Base-by-base conservation (phyloP, 352 stramenopile genomes). In the Globisporangium uncinulatum region DNA sequence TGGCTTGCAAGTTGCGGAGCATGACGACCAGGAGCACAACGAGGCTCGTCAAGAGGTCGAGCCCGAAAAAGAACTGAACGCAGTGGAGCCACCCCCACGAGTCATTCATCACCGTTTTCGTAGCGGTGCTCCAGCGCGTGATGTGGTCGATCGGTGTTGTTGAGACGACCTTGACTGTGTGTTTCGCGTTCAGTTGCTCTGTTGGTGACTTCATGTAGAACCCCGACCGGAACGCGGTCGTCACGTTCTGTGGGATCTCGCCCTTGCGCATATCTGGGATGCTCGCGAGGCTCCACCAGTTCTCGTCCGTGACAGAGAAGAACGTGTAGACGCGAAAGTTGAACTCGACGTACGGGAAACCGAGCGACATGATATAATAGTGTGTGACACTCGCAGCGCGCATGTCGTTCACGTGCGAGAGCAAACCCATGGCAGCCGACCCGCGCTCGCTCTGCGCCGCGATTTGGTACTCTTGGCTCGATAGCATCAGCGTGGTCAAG, bases 71-170 rank as follows among this genome's bases (percentile, higher is more conserved):
- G n/a, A 81, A 20, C 31, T 83, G 74, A 34, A 83, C 57, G 8
- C 60, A 53, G 34, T 83, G 74, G 1, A 74, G 56, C 74, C 74
- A 84, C 0, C 69, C 66, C 71, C 74, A 84, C 6, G 69, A 71
- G 37, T 84, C 68, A n/a, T 65, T 44, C 21, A 76, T 59, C 0
- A 67, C 9, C 24, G 24, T 1, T 29, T 29, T 29, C 24, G 24
- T 29, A 0, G 67, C 41, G 13, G 56, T 52, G 6, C 64, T 69
- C 29, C 29, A 74, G 14, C 29, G 47, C 1, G 57, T 59, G 52
- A 84, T 66, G 67, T 57, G 31, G 5, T 42, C 9, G 56, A 41
- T 4, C 69, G 69, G 29, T 29, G 36, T 58, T 15, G 9, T 64
- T 54, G 1, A 78, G 32, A 29, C 24, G 24, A 29, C 24, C 24